These are phyloP conservation scores for Volutella citrinella DNA, from an alignment of 2,329 filamentous ascomycete genomes.

Conservation along the genomic window DNA sequence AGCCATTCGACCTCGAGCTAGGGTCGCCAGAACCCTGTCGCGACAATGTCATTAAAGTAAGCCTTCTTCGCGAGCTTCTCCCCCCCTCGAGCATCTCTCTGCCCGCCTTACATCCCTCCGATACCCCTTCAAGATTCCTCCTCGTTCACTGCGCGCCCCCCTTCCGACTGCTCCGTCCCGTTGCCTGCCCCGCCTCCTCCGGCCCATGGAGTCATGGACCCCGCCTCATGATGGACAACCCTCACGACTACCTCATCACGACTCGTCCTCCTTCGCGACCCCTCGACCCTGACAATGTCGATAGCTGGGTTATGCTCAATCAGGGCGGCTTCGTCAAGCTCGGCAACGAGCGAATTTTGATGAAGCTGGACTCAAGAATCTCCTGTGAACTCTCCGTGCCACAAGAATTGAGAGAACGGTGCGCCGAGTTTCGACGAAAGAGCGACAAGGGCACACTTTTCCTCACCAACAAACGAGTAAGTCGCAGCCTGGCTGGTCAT, in stretches of 20 bases:
- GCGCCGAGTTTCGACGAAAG: conserved; percentile 64
- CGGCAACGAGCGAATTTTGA: conserved; percentile 77
- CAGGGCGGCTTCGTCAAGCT: conserved; percentile 78
- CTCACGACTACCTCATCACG: conserved; percentile 40
- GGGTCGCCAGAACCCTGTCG: conserved; percentile 34
- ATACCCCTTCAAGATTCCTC: conserved; percentile 11
- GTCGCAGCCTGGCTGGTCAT: conserved; percentile 23
- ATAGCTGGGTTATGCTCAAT: conserved; percentile 88
- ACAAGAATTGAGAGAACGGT: conserved; percentile 57
- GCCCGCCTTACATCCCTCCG: conserved; percentile 14
- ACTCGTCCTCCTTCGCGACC: conserved; percentile 30
- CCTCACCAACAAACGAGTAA: conserved; percentile 81
- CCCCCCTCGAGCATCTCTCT: conserved; percentile 19
- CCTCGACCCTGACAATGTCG: conserved; percentile 51
- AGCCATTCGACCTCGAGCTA: conserved; percentile 30
- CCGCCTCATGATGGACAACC: conserved; percentile 38
- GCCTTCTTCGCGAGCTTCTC: conserved; percentile 32
- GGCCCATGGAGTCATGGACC: conserved; percentile 34
- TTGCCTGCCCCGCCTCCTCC: conserved; percentile 23
- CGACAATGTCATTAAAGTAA: conserved; percentile 56
- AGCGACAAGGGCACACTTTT: conserved; percentile 74
- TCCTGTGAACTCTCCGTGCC: conserved; percentile 71
- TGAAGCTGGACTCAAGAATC: conserved; percentile 76
- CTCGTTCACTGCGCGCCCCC: conserved; percentile 12
- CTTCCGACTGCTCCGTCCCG: conserved; percentile 7